Conservation (phyloP, 352 stramenopile species). For the Phytophthora podocarpi region DNA sequence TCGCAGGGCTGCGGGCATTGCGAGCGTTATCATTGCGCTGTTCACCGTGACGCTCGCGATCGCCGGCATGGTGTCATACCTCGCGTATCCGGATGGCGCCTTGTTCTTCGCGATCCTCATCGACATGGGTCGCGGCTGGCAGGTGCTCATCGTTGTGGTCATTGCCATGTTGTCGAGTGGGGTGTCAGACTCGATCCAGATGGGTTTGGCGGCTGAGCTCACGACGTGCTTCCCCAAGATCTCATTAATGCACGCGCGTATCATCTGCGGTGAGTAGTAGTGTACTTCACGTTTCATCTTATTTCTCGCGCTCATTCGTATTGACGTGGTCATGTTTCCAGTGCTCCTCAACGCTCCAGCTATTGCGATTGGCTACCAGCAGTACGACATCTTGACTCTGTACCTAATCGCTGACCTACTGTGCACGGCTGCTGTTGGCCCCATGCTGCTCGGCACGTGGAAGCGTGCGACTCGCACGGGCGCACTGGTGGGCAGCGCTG, state of each 20-base stretch:
- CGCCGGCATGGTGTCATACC: conserved; percentile 71
- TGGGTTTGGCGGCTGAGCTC: conserved; percentile 74
- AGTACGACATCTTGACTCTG: conserved; percentile 72
- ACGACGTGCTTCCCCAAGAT: conserved; percentile 72
- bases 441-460: conserved; percentile 74
- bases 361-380: conserved; percentile 67
- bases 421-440: conserved; percentile 71
- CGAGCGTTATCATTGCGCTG: conserved; percentile 58
- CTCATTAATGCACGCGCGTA: conserved; percentile 53
- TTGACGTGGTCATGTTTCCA: too few species aligned
- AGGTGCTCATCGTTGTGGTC: conserved; percentile 70
- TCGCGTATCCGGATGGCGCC: conserved; percentile 59
- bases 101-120: conserved; percentile 81
- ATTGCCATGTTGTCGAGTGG: conserved; percentile 71
- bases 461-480: conserved; percentile 46
- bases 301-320: too few species aligned
- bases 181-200: conserved; percentile 75
- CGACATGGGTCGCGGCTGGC: conserved; percentile 70
- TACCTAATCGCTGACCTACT: conserved; percentile 81
- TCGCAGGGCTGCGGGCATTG: conserved; percentile 45
- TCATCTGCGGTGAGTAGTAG: conserved; percentile 50
- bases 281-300: neutral
- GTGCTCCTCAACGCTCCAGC: conserved; percentile 74
- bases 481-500: conserved; percentile 53
- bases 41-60: conserved; percentile 76